A percentile compares a stretch with the other conserved stretches of the same genome.
Conservation (phyloP, 345 rosid genomes). For the Eucalyptus tenuipes region DNA sequence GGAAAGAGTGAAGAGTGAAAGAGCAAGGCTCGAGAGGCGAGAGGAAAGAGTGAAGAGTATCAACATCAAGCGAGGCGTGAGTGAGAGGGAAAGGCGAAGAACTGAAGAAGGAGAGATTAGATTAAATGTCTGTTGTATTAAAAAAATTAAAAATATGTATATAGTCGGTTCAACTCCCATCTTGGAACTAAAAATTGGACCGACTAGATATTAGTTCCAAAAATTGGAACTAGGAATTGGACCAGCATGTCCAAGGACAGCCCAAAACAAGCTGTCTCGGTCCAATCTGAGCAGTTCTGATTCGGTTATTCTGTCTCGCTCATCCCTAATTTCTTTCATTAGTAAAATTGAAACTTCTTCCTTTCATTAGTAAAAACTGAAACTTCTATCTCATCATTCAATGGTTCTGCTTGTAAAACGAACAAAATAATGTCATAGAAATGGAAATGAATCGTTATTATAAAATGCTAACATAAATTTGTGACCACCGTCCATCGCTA, state of each 20-base stretch:
- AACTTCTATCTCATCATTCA: neutral
- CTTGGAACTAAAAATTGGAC: neutral
- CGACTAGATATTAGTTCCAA: rapidly evolving
- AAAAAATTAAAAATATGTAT: too few relatives aligned
- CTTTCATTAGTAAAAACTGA: neutral
- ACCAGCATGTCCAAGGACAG: neutral
- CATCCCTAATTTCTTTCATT: neutral
- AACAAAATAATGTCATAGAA: neutral
- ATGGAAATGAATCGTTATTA: neutral
- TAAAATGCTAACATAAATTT: neutral
- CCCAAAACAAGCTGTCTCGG: neutral
- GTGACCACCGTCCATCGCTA: neutral
- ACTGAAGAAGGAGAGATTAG: too few relatives aligned
- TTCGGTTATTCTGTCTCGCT: neutral
- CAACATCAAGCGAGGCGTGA: too few relatives aligned
- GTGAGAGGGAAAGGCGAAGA: neutral
- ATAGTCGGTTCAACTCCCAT: neutral
- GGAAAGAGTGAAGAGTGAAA: neutral
- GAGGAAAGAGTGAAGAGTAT: neutral
- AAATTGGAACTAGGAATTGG: too few relatives aligned
- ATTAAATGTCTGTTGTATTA: too few relatives aligned
- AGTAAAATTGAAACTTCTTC: neutral
- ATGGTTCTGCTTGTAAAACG: neutral
- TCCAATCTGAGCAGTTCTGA: neutral
- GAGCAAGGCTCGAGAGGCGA: neutral